Base-by-base conservation (phyloP, 495 filamentous ascomycete genomes). In the Talaromyces nanjingensis region DNA sequence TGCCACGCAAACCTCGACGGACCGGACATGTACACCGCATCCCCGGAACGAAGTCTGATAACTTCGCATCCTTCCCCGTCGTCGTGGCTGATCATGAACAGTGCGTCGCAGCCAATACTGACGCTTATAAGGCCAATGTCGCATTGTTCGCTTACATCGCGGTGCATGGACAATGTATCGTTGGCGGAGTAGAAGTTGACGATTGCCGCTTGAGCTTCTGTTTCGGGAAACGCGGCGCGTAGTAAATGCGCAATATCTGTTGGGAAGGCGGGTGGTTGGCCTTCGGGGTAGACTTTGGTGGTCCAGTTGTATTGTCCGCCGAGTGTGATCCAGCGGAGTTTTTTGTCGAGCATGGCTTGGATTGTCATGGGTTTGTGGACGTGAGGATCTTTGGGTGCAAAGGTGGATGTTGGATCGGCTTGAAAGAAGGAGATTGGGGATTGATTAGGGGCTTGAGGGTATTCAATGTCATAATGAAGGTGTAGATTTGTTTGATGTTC, bases 271-370 rank as follows among this genome's bases (percentile, higher is more conserved):
- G 90, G 89, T n/a, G 91, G 87, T 1, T 65, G 64, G 57, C 80
- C 81, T 2, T 73, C 68, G 0, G 92, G 91, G 71, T 97, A 97
- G 29, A 81, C 74, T 69, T 96, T 92, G 39, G 82, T 79, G 2
- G 91, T 93, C 93, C 93, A 97, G 74, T 98, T 89, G 74, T 98
- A 96, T 69, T 97, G 92, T 0, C 91, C 92, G 29, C 93, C 94
- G 11, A 98, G 81, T 6, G 93, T 97, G 14, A 96, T 83, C 94
- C 93, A 97, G 54, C 91, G 90, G 6, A 97, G 83, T 64, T 90
- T 93, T 65, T 87, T 88, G 37, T 86, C 79, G 2, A 97, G 77
- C 49, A 89, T 80, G 63, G 82, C 84, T 37, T 82, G 77, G 56
- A 91, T 77, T 14, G 83, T 78, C 6, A 97, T 74, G 2, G 89